Base-by-base conservation (phyloP, 225 moss, liverwort and hornwort species). In the Pseudisothecium myosuroides region DNA sequence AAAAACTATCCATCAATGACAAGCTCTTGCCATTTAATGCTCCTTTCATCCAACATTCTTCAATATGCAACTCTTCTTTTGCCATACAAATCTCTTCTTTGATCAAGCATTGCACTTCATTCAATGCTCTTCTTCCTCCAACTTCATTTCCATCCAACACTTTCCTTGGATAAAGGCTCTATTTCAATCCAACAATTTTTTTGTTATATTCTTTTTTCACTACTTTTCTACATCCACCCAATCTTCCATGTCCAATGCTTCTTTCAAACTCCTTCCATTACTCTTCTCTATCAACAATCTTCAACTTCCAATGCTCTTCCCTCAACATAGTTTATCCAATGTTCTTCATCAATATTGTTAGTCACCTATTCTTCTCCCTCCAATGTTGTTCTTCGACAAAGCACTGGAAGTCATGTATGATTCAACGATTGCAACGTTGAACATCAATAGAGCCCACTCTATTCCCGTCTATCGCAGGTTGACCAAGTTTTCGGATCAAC, bases 401-500 rank as follows among this genome's bases (percentile, higher is more conserved):
- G 55, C 37, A 24, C 16, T 6, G 4, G 4, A 55, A 16, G 5
- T 55, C 55, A 55, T 37, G 37, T 23, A 37, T 10, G 55, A 55
- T 45, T 73, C 29, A 37, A 39, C 7, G 13, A 13, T 18, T 34
- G 15, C 37, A 3, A 76, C n/a, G 1, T 28, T 37, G 49, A 20
- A 18, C 20, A 37, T 49, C 5, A 28, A 10, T 37, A 37, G 6
- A 62, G 11, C 21, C 50, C 24, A 43, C 6, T 26, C 58, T 50
- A 21, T 32, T n/a, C 37, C 14, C 23, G 27, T 86, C 59, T 45
- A 93, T 65, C 1, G 61, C 50, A 22, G 82, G 87, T 86, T 96
- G 95, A 17, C 89, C 87, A 9, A 47, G 47, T 58, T 83, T 36
- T 36, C 95, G 89, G 4, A 68, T 52, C 1, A 98, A 63, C 31